Conservation (phyloP, 768 basidiomycete genomes). For the Cyclocybe aegerita region DNA sequence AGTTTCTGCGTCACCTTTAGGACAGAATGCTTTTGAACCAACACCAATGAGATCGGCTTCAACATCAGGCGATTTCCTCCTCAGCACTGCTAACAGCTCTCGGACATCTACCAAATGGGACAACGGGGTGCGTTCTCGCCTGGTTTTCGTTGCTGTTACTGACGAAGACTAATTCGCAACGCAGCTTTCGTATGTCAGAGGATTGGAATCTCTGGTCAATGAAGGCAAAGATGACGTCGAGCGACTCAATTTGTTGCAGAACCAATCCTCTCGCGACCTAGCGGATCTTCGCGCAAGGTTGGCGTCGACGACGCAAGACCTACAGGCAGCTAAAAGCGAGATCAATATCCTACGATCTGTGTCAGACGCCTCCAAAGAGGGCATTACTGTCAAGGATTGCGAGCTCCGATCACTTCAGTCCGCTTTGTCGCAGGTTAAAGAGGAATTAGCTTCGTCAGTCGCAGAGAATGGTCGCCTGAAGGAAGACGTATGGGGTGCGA, state of each 20-base stretch:
- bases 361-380: constrained; percentile 8
- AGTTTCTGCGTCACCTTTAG: constrained; percentile 7
- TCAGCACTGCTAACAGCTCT: too few relatives aligned
- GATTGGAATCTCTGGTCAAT: too few relatives aligned
- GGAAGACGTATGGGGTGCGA: neutral
- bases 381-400: constrained; percentile 6
- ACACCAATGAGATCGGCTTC: neutral
- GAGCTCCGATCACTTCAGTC: constrained; percentile 9
- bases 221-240: constrained; percentile 5
- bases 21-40: neutral
- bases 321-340: constrained; percentile 8
- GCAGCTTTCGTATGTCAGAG: too few relatives aligned
- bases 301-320: neutral
- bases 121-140: too few relatives aligned
- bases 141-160: too few relatives aligned
- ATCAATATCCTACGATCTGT: constrained; percentile 9
- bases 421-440: neutral
- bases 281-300: constrained; percentile 9
- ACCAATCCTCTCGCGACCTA: constrained; percentile 12
- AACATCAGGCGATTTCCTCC: neutral
- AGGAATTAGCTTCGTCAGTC: neutral
- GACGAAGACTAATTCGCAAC: too few relatives aligned
- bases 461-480: neutral
- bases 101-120: too few relatives aligned
- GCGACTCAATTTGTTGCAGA: constrained; percentile 5